Evolutionary conservation across 116 monocot species (phyloP).

Genomic region (Posidonia oceanica): DNA sequence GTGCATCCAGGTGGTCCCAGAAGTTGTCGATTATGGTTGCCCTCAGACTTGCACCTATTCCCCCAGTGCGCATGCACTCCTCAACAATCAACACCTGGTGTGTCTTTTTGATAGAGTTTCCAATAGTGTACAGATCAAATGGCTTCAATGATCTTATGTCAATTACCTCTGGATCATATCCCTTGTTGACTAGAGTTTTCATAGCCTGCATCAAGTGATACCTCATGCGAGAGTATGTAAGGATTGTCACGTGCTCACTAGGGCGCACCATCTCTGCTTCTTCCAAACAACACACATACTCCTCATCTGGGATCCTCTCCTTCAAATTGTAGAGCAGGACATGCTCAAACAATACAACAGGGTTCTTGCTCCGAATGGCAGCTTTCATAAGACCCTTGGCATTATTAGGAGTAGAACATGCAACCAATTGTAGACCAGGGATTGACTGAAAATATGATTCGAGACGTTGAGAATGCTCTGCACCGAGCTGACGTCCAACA

Average conservation of each 20-base stretch:
- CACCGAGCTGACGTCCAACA: constrained; percentile 86
- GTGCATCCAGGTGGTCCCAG: constrained; percentile 87
- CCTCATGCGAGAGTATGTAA: constrained; percentile 92
- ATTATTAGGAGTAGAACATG: constrained; percentile 92
- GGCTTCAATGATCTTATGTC: constrained; percentile 93
- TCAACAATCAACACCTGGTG: constrained; percentile 93
- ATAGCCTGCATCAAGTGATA: constrained; percentile 96
- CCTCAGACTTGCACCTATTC: constrained; percentile 86
- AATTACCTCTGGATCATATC: constrained; percentile 91
- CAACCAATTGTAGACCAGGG: constrained; percentile 89
- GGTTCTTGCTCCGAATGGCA: constrained; percentile 87
- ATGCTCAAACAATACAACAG: constrained; percentile 88
- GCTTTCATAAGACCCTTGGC: constrained; percentile 98
- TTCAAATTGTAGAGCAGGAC: constrained; percentile 89
- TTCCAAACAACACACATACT: constrained; percentile 63
- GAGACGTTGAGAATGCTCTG: constrained; percentile 89
- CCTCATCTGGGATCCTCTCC: constrained; percentile 89
- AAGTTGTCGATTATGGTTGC: constrained; percentile 90
- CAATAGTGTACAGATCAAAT: constrained; percentile 87
- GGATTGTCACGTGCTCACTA: constrained; percentile 86
- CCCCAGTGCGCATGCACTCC: constrained; percentile 96
- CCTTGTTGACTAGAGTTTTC: constrained; percentile 86
- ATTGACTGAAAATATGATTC: constrained; percentile 98
- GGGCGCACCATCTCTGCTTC: constrained; percentile 99
- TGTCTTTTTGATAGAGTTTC: constrained; percentile 86